Conservation (phyloP, 1,284 basidiomycete species). For the Ceratorhiza oryzae-sativae region DNA sequence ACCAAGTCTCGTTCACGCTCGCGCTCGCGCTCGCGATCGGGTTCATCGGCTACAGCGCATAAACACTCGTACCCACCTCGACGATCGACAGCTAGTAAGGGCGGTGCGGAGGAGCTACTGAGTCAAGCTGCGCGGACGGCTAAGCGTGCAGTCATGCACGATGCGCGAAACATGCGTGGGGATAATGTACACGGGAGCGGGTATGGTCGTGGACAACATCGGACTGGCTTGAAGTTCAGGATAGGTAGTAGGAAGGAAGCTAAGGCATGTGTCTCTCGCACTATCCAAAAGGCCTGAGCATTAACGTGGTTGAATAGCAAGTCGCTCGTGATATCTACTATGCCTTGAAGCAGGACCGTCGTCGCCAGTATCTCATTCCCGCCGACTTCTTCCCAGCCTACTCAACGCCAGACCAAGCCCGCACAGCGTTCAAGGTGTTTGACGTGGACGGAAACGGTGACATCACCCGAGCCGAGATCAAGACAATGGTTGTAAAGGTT, state of each 20-base stretch:
- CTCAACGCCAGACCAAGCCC: conserved; percentile 61
- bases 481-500: conserved; percentile 69
- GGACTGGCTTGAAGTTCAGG: conserved; percentile 35
- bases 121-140: conserved; percentile 67
- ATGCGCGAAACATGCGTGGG: conserved; percentile 72
- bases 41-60: conserved; percentile 7
- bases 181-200: conserved; percentile 48
- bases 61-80: conserved; percentile 39
- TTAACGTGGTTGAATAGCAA: conserved; percentile 51
- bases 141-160: conserved; percentile 71
- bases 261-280: conserved; percentile 55
- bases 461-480: conserved; percentile 78
- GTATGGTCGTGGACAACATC: conserved; percentile 49
- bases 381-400: conserved; percentile 77
- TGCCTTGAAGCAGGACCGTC: conserved; percentile 61
- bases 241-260: conserved; percentile 67
- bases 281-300: not conserved
- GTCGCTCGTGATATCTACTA: conserved; percentile 74
- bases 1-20: not conserved
- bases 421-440: conserved; percentile 75
- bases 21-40: conserved; percentile 2
- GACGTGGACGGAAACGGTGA: conserved; percentile 81
- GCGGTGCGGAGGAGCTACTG: conserved; percentile 48
- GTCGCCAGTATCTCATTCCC: conserved; percentile 67
- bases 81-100: conserved; percentile 11